These are phyloP conservation scores for Logfia minima DNA, from an alignment of 129 eudicot species.

Conservation along the genomic window DNA sequence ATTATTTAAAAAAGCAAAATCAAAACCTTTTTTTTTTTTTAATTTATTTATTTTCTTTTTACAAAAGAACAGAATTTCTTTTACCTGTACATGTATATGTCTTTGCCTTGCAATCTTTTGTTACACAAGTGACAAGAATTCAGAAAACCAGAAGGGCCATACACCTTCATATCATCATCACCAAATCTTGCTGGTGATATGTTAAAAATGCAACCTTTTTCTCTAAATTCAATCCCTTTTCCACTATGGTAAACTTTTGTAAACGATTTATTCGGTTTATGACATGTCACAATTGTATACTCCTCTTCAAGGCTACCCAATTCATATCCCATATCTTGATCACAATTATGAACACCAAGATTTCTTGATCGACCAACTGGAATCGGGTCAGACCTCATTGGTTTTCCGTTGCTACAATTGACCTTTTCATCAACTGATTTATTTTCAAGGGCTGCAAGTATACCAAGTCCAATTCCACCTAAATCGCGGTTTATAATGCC, in stretches of 20 bases:
- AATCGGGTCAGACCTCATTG: conserved; percentile 47
- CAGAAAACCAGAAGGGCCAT: conserved; percentile 51
- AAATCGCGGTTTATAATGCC: conserved; percentile 43
- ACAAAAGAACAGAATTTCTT: too few species aligned
- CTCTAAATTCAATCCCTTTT: conserved; percentile 7
- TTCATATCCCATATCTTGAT: conserved; percentile 13
- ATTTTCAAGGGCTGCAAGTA: conserved; percentile 68
- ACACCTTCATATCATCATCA: conserved; percentile 34
- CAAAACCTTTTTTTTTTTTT: too few species aligned
- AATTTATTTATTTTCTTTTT: too few species aligned
- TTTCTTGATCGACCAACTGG: conserved; percentile 32
- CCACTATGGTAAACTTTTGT: conserved; percentile 48
- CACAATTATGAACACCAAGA: neutral
- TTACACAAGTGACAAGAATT: conserved; percentile 61
- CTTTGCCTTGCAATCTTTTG: conserved; percentile 67
- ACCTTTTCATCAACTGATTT: conserved; percentile 26
- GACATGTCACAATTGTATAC: conserved; percentile 53
- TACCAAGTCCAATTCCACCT: conserved; percentile 71
- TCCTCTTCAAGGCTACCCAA: conserved; percentile 42
- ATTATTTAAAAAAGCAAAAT: neutral
- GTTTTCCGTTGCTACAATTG: conserved; percentile 17
- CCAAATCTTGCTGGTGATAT: conserved; percentile 45
- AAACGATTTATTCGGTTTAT: conserved; percentile 44
- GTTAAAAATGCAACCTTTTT: conserved; percentile 40
- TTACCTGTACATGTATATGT: conserved; percentile 90